These are phyloP conservation scores for Penicillium sp. DNA, from an alignment of 2,329 filamentous ascomycete genomes.

Conservation along the genomic window DNA sequence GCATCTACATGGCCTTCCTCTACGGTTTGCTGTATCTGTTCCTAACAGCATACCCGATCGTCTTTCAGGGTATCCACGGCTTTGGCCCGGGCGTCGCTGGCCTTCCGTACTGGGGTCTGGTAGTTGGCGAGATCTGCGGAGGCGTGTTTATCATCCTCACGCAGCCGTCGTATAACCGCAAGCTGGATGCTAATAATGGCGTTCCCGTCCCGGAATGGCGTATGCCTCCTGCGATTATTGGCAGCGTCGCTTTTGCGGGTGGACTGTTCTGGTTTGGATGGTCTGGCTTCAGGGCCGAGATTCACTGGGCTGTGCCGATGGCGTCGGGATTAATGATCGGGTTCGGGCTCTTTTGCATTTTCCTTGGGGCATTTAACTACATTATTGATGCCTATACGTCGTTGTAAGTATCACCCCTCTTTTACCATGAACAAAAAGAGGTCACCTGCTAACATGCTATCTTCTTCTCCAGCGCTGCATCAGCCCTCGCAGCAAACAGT, in stretches of 20 bases:
- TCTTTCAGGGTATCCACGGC: constrained; percentile 38
- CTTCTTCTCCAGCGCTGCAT: constrained; percentile 44
- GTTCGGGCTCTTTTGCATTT: constrained; percentile 60
- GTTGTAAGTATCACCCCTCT: constrained; percentile 35
- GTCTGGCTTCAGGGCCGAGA: constrained; percentile 57
- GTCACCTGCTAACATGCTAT: neutral
- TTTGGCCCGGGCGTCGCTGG: constrained; percentile 72
- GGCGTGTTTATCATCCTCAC: constrained; percentile 65
- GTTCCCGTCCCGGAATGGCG: constrained; percentile 60
- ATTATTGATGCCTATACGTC: constrained; percentile 62
- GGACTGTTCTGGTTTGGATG: constrained; percentile 80
- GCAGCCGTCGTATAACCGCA: constrained; percentile 68
- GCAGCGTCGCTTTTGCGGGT: constrained; percentile 54
- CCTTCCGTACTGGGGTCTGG: constrained; percentile 82
- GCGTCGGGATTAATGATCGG: constrained; percentile 55
- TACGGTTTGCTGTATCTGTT: constrained; percentile 39
- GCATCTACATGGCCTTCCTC: constrained; percentile 38
- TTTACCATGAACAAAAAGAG: neutral
- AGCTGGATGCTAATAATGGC: constrained; percentile 66
- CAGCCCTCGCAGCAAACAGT: constrained; percentile 51
- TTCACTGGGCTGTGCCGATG: constrained; percentile 46
- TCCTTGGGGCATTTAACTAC: constrained; percentile 60
- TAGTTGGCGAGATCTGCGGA: constrained; percentile 70
- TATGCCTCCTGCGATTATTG: constrained; percentile 54
- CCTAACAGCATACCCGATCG: constrained; percentile 39